phyloP scores from a whole-genome alignment of 805 yeast genomes.

The Nakazawaea pomicola region DNA sequence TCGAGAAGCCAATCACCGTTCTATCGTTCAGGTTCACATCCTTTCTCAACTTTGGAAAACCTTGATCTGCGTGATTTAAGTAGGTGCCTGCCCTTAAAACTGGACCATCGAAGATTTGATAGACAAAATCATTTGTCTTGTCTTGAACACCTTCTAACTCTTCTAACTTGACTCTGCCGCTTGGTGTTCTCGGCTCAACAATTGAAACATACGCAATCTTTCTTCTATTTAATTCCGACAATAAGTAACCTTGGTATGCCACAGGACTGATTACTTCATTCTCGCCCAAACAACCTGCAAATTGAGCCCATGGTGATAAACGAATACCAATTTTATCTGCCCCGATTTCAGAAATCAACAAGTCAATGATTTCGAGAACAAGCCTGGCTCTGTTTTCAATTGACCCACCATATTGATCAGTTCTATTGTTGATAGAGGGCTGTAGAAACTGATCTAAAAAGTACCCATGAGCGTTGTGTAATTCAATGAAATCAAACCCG shows the following conservation, averaged over 20 bases:
- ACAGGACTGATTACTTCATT: slow-evolving; percentile 26
- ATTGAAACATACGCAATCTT: slow-evolving; percentile 13
- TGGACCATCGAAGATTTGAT: slow-evolving; percentile 30
- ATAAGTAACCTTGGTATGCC: slow-evolving; percentile 27
- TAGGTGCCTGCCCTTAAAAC: slow-evolving; percentile 33
- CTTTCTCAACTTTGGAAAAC: slow-evolving; percentile 21
- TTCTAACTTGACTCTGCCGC: no score
- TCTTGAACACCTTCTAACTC: slow-evolving; percentile 7
- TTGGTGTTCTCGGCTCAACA: slow-evolving; percentile 27
- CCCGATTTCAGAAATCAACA: slow-evolving; percentile 40
- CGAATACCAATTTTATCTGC: slow-evolving; percentile 34
- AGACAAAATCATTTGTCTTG: slow-evolving; percentile 30
- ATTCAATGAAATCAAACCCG: slow-evolving; percentile 24
- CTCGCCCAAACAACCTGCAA: slow-evolving; percentile 31
- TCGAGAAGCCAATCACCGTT: slow-evolving; percentile 34
- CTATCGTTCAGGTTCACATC: slow-evolving; percentile 28
- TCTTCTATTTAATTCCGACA: slow-evolving; percentile 29
- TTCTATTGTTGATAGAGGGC: slow-evolving; percentile 20
- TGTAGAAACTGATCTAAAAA: slow-evolving; percentile 22
- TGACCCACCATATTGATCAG: slow-evolving; percentile 27
- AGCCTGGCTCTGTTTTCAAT: slow-evolving; percentile 25
- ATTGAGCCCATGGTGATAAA: slow-evolving; percentile 35
- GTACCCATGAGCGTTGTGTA: slow-evolving; percentile 27
- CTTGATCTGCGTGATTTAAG: slow-evolving; percentile 11
- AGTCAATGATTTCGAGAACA: slow-evolving; percentile 32